Evolutionary conservation across 306 rosid genomes (phyloP).

Genomic region (Acacia melanoxylon): DNA sequence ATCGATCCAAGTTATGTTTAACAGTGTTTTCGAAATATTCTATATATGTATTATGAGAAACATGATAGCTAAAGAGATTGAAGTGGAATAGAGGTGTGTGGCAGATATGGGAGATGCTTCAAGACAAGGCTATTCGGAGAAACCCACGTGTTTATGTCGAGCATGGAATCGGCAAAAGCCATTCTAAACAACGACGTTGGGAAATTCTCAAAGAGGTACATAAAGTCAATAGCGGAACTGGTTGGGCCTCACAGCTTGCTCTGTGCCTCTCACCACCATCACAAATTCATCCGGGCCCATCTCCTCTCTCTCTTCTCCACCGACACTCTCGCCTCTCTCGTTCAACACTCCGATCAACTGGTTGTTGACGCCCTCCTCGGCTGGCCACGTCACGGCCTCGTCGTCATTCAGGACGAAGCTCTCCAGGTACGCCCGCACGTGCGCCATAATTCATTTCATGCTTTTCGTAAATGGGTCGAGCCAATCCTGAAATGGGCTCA

Average conservation of each 20-base stretch:
- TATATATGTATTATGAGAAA: not conserved
- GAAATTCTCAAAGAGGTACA: constrained; percentile 69
- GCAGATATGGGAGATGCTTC: constrained; percentile 78
- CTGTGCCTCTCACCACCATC: constrained; percentile 60
- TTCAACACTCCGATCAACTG: constrained; percentile 53
- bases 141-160: constrained; percentile 72
- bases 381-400: constrained; percentile 53
- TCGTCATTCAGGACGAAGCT: constrained; percentile 65
- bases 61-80: not conserved
- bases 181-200: constrained; percentile 62
- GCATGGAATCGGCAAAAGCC: constrained; percentile 58
- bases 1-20: not conserved
- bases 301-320: constrained; percentile 55
- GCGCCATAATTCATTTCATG: not conserved
- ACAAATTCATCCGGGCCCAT: constrained; percentile 61
- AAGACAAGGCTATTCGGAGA: constrained; percentile 72
- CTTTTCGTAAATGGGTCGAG: not conserved
- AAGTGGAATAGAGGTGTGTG: not conserved
- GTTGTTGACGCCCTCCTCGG: constrained; percentile 40
- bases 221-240: constrained; percentile 59
- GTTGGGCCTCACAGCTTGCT: constrained; percentile 71
- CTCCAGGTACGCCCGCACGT: constrained; percentile 45
- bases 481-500: no score
- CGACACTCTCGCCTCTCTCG: constrained; percentile 41
- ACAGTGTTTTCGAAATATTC: not conserved